phyloP scores from a whole-genome alignment of 2,329 filamentous ascomycete species.

The Aspergillus calidoustus region DNA sequence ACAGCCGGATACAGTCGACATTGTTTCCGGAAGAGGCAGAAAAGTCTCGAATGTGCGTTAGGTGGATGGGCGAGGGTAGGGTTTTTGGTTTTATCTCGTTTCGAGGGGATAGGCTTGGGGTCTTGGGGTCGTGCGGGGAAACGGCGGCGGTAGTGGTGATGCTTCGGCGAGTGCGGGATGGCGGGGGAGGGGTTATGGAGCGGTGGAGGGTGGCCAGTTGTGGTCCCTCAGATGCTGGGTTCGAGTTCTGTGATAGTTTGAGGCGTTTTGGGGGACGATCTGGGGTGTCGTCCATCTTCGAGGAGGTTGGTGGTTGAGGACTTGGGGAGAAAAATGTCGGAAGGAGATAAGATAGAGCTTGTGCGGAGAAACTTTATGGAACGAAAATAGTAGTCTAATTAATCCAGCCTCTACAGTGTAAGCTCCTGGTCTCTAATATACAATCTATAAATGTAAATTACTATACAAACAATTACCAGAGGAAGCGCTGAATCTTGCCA shows the following conservation, averaged over 20 bases:
- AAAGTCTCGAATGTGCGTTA: conserved; percentile 72
- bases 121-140: background rate
- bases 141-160: background rate
- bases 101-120: background rate
- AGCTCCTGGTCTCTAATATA: conserved; percentile 5
- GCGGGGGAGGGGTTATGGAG: conserved; percentile 33
- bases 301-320: conserved; percentile 6
- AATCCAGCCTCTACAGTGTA: background rate
- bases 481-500: conserved; percentile 68
- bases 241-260: conserved; percentile 16
- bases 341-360: conserved; percentile 8
- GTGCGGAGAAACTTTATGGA: background rate
- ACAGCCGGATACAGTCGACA: conserved; percentile 66
- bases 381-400: background rate
- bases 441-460: conserved; percentile 36
- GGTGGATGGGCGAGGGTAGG: conserved; percentile 68
- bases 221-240: background rate
- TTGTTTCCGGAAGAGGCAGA: conserved; percentile 60
- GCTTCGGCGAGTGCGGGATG: conserved; percentile 19
- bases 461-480: conserved; percentile 48
- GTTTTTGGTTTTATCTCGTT: background rate
- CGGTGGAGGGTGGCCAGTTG: conserved; percentile 34
- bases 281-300: conserved; percentile 9
- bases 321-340: background rate
- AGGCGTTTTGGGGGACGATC: conserved; percentile 21